Percentiles rank a stretch among this genome's conserved stretches.
phyloP scores from a whole-genome alignment of 345 rosid genomes.

The Erucastrum elatum region DNA sequence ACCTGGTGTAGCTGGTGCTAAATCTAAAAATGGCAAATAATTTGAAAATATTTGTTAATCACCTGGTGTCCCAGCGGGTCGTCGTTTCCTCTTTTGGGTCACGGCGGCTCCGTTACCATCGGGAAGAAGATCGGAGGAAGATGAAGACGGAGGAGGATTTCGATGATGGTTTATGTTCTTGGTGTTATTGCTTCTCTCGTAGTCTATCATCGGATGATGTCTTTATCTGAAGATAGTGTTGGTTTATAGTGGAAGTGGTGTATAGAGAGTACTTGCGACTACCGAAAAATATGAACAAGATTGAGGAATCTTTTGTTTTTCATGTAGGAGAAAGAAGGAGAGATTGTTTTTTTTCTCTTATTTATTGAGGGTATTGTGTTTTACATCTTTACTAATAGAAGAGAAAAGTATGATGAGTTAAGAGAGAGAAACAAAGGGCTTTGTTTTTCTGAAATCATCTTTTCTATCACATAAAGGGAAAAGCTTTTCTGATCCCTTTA shows the following conservation, averaged over 20 bases:
- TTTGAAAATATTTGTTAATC: background rate
- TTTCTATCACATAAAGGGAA: slow-evolving; percentile 24
- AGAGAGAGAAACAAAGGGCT: slow-evolving; percentile 34
- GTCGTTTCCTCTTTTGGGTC: slow-evolving; percentile 62
- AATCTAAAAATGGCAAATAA: background rate
- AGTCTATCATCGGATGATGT: slow-evolving; percentile 42
- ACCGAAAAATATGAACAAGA: slow-evolving; percentile 29
- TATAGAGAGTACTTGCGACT: slow-evolving; percentile 21
- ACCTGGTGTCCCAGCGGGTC: slow-evolving; percentile 99
- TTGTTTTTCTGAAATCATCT: slow-evolving; percentile 28
- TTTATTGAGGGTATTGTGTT: slow-evolving; percentile 22
- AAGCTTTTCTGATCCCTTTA: slow-evolving; percentile 21
- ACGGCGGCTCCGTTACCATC: slow-evolving; percentile 27
- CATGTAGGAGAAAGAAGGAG: slow-evolving; percentile 32
- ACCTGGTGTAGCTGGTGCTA: slow-evolving; percentile 31
- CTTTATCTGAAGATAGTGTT: background rate
- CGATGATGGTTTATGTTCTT: slow-evolving; percentile 32
- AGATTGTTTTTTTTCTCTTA: slow-evolving; percentile 5
- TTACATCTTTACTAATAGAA: slow-evolving; percentile 33
- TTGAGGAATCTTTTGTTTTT: slow-evolving; percentile 42
- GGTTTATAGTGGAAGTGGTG: slow-evolving; percentile 11
- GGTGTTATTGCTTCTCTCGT: slow-evolving; percentile 35
- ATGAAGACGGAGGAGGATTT: slow-evolving; percentile 38
- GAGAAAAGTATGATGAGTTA: slow-evolving; percentile 31
- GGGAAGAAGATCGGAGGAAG: slow-evolving; percentile 40